Conservation (phyloP, 2,329 filamentous ascomycete genomes). For the Colletotrichum nymphaeae region DNA sequence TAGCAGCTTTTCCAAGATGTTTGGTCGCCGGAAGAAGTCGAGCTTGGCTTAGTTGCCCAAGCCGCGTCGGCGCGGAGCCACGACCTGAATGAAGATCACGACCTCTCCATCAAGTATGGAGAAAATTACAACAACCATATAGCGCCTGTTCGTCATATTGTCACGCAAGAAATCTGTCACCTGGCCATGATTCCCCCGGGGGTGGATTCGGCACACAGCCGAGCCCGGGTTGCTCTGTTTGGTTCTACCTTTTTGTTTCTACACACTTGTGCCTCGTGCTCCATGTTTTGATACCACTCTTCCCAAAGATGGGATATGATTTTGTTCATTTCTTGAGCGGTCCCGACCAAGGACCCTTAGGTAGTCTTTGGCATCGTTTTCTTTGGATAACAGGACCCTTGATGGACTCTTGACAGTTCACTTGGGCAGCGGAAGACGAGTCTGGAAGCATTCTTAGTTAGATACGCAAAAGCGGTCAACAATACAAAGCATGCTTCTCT, state of each 20-base stretch:
- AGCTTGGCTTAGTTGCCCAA: conserved; percentile 42
- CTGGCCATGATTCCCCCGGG: background rate
- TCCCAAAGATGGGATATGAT: conserved; percentile 21
- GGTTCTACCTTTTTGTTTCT: conserved; percentile 12
- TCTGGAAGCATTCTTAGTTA: background rate
- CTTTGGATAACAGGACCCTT: conserved; percentile 3
- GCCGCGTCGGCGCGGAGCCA: conserved; percentile 19
- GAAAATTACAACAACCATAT: background rate
- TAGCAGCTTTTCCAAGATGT: conserved; percentile 59
- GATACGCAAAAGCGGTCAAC: background rate
- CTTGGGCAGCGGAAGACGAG: background rate
- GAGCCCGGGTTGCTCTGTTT: background rate
- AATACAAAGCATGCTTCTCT: background rate
- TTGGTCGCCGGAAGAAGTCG: conserved; percentile 62
- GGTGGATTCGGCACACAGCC: conserved; percentile 1
- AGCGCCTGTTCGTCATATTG: background rate
- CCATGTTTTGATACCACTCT: conserved; percentile 33
- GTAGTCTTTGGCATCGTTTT: conserved; percentile 5
- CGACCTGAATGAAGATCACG: conserved; percentile 31
- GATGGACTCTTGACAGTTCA: background rate
- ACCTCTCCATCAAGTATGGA: conserved; percentile 23
- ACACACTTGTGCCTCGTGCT: conserved; percentile 6
- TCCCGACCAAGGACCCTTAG: background rate
- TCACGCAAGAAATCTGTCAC: conserved; percentile 2
- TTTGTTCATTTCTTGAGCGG: conserved; percentile 27